These are phyloP conservation scores for Linnemannia exigua DNA, from an alignment of 192 early-diverging fungal species.

Conservation along the genomic window DNA sequence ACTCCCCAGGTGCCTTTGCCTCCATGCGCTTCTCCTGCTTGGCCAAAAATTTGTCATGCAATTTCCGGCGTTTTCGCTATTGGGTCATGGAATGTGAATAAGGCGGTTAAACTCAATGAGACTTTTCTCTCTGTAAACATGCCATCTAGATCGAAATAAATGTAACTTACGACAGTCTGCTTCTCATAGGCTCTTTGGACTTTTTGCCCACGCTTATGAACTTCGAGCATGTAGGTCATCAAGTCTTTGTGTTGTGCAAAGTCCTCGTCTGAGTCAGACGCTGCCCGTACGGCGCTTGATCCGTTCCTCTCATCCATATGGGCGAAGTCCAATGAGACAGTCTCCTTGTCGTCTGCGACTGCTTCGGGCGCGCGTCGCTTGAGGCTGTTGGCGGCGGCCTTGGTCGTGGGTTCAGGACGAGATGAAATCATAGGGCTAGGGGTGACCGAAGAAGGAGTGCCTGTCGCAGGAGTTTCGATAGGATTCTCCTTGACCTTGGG, in stretches of 20 bases:
- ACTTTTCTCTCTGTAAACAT: background rate
- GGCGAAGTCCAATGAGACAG: background rate
- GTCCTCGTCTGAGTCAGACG: constrained; percentile 37
- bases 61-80: constrained; percentile 51
- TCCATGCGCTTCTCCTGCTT: constrained; percentile 49
- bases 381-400: constrained; percentile 5
- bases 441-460: background rate
- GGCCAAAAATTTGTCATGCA: constrained; percentile 49
- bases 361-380: constrained; percentile 24
- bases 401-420: constrained; percentile 10
- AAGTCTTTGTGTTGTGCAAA: constrained; percentile 43
- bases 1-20: constrained; percentile 2
- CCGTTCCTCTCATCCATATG: background rate
- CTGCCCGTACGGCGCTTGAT: background rate
- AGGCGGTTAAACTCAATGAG: background rate
- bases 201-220: constrained; percentile 48
- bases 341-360: constrained; percentile 6
- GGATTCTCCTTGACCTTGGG: constrained; percentile 45
- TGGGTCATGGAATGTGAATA: background rate
- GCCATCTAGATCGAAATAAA: background rate
- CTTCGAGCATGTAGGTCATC: constrained; percentile 52
- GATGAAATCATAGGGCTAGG: background rate
- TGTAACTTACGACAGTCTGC: constrained; percentile 40
- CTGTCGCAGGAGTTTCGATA: constrained; percentile 13
- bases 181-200: constrained; percentile 51